Evolutionary conservation across 306 rosid species (phyloP).

Genomic region (Lathyrus tuberosus): DNA sequence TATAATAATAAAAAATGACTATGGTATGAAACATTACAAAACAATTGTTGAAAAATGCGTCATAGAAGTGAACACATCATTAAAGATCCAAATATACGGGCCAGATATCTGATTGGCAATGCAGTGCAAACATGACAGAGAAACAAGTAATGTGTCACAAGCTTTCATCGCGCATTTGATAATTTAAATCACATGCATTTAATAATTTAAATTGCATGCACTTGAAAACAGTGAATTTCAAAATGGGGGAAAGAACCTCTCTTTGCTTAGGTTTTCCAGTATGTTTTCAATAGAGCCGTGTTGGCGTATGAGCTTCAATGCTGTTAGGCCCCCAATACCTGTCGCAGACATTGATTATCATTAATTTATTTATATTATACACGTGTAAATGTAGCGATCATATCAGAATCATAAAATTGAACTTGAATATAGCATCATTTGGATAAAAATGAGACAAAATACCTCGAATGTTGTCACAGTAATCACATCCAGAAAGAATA

Average conservation of each 20-base stretch:
- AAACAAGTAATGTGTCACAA: conserved; percentile 23
- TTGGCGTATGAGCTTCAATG: conserved; percentile 91
- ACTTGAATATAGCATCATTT: conserved; percentile 11
- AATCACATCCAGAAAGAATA: conserved; percentile 97
- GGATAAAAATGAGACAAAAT: conserved; percentile 29
- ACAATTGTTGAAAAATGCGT: not conserved
- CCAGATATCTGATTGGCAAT: conserved; percentile 17
- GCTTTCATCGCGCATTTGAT: conserved; percentile 11
- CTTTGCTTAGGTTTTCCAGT: conserved; percentile 81
- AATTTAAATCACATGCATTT: not conserved
- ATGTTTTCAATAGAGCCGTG: conserved; percentile 90
- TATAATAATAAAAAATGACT: conserved; percentile 13
- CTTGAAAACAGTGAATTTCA: conserved; percentile 18
- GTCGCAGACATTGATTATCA: conserved; percentile 37
- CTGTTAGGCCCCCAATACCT: conserved; percentile 97
- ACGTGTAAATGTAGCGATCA: conserved; percentile 28
- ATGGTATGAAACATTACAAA: conserved; percentile 20
- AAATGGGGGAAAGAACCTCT: conserved; percentile 59
- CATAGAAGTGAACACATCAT: conserved; percentile 25
- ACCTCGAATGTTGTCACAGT: conserved; percentile 95
- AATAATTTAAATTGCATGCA: conserved; percentile 16
- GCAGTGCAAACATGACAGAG: conserved; percentile 27
- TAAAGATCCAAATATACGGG: conserved; percentile 26
- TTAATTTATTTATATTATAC: conserved; percentile 7
- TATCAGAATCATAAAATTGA: conserved; percentile 12